phyloP scores from a whole-genome alignment of 2,329 filamentous ascomycete genomes.

The Colletotrichum sidae region DNA sequence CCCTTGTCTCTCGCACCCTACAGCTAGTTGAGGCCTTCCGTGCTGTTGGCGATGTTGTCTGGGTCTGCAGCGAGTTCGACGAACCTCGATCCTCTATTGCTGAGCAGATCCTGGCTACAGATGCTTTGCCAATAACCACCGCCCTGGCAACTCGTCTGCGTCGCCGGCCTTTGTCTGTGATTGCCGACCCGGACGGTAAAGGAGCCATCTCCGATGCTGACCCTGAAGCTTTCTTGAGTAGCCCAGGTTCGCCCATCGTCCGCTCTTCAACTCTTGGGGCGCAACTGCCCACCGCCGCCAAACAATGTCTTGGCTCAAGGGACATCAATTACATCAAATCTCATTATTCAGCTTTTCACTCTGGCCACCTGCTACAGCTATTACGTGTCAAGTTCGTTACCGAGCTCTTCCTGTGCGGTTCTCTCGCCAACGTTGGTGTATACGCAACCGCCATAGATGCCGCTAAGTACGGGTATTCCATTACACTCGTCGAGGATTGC shows the following conservation, averaged over 20 bases:
- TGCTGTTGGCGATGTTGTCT: constrained; percentile 78
- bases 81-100: constrained; percentile 68
- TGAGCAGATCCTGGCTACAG: constrained; percentile 60
- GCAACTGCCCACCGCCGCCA: constrained; percentile 57
- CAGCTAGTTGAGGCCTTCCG: constrained; percentile 80
- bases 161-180: not conserved
- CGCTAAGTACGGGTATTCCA: constrained; percentile 85
- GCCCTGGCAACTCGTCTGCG: constrained; percentile 41
- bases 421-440: constrained; percentile 87
- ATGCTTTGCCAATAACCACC: constrained; percentile 40
- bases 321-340: constrained; percentile 74
- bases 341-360: constrained; percentile 89
- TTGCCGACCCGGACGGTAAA: constrained; percentile 34
- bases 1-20: constrained; percentile 75
- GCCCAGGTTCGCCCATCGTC: constrained; percentile 55
- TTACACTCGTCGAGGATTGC: constrained; percentile 89
- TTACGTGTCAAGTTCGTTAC: constrained; percentile 89
- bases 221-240: constrained; percentile 61
- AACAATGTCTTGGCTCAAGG: constrained; percentile 55
- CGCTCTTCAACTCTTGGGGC: constrained; percentile 57
- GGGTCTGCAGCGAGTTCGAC: constrained; percentile 83
- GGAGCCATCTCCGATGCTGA: constrained; percentile 38
- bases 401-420: constrained; percentile 89
- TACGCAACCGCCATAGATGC: constrained; percentile 94
- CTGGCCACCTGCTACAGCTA: constrained; percentile 78